A percentile compares a stretch with the other conserved stretches of the same genome.
phyloP scores from a whole-genome alignment of 805 yeast species.

The Wilhelminamyces savonicus region DNA sequence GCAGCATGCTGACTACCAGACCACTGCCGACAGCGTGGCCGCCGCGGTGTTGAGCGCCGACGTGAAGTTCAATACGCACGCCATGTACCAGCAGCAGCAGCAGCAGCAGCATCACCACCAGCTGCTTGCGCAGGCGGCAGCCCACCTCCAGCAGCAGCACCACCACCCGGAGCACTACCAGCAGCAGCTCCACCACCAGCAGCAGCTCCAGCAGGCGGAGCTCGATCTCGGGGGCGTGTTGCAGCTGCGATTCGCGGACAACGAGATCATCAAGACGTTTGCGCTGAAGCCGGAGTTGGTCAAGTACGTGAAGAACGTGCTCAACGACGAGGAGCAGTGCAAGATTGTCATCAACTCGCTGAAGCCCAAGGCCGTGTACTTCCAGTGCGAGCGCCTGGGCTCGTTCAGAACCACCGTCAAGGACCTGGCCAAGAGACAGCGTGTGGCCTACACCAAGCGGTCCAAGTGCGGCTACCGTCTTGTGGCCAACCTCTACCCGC shows the following conservation, averaged over 20 bases:
- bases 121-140: not conserved
- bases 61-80: not conserved
- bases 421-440: constrained; percentile 37
- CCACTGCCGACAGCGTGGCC: not conserved
- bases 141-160: constrained; percentile 1
- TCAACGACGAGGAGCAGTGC: constrained; percentile 31
- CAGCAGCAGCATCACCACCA: constrained; percentile 1
- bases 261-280: constrained; percentile 17
- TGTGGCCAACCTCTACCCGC: constrained; percentile 26
- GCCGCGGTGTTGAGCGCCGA: not conserved
- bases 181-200: not conserved
- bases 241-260: constrained; percentile 13
- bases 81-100: not conserved
- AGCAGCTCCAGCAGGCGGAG: constrained; percentile 3
- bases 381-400: constrained; percentile 42
- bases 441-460: constrained; percentile 43
- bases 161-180: not conserved
- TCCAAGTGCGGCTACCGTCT: constrained; percentile 41
- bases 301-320: constrained; percentile 29
- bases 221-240: constrained; percentile 13
- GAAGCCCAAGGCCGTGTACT: constrained; percentile 42
- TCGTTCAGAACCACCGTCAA: constrained; percentile 41
- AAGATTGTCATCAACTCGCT: constrained; percentile 41
- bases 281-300: constrained; percentile 12
- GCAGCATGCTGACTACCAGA: not conserved